Conservation (phyloP, 2,329 filamentous ascomycete genomes). For the Microcyclosporella mali region DNA sequence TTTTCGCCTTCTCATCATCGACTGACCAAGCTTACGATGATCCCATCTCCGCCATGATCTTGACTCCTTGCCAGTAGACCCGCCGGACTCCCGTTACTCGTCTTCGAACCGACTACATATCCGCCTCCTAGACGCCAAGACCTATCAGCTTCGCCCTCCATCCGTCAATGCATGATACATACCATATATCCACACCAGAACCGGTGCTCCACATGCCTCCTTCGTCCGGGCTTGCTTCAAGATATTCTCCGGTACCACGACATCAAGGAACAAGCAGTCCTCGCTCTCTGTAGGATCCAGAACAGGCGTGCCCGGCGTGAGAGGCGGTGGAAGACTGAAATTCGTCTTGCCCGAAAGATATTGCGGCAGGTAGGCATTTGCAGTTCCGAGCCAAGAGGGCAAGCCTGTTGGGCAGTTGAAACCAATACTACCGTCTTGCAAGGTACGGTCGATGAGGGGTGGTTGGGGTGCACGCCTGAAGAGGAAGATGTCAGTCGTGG, state of each 20-base stretch:
- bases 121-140: constrained; percentile 33
- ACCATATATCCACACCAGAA: constrained; percentile 36
- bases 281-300: constrained; percentile 24
- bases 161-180: not conserved
- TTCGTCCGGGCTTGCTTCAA: constrained; percentile 23
- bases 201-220: constrained; percentile 29
- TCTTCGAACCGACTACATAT: constrained; percentile 38
- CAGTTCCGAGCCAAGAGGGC: constrained; percentile 1
- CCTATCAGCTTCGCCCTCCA: constrained; percentile 11
- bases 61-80: constrained; percentile 34
- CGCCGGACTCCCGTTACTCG: constrained; percentile 30
- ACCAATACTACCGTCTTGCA: constrained; percentile 1
- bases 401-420: not conserved
- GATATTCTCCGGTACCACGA: constrained; percentile 32
- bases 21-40: constrained; percentile 32
- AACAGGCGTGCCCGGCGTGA: not conserved
- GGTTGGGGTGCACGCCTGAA: not conserved
- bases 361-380: not conserved
- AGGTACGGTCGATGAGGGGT: not conserved
- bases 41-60: constrained; percentile 32
- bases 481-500: no score
- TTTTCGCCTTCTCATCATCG: not conserved
- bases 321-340: not conserved
- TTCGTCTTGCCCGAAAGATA: not conserved
- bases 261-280: constrained; percentile 38